Evolutionary conservation across 2,329 filamentous ascomycete species (phyloP).

Genomic region (Aspergillus caelatus): DNA sequence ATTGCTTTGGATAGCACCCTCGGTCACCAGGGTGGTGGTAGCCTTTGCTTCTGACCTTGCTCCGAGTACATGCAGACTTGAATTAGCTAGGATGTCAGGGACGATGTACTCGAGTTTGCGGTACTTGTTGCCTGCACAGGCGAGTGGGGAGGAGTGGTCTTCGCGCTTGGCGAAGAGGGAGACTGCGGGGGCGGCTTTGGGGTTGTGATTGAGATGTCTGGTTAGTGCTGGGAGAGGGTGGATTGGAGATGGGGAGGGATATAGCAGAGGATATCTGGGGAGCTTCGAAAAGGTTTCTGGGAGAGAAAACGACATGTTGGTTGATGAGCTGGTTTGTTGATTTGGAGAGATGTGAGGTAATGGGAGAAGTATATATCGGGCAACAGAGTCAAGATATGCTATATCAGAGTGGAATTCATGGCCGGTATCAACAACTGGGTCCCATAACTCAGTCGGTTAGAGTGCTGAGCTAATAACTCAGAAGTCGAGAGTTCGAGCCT

Average conservation of each 20-base stretch:
- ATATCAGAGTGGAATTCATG: not conserved
- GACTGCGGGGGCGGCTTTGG: conserved; percentile 16
- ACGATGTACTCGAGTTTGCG: conserved; percentile 43
- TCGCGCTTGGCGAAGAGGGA: conserved; percentile 37
- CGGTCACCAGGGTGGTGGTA: conserved; percentile 37
- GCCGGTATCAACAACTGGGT: not conserved
- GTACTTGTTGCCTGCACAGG: conserved; percentile 42
- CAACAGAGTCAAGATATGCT: too few species aligned
- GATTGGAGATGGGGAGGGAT: conserved; percentile 34
- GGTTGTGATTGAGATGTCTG: conserved; percentile 12
- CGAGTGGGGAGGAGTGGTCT: conserved; percentile 38
- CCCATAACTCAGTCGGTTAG: conserved; percentile 6
- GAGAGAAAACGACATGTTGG: conserved; percentile 21
- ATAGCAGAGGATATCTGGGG: conserved; percentile 33
- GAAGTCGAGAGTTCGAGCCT: conserved; percentile 10
- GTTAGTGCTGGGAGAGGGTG: conserved; percentile 31
- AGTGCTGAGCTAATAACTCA: conserved; percentile 8
- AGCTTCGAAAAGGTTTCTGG: conserved; percentile 31
- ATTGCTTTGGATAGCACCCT: conserved; percentile 42
- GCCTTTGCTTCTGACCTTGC: conserved; percentile 5
- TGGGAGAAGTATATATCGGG: not conserved
- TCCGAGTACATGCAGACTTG: conserved; percentile 20
- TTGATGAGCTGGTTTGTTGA: not conserved
- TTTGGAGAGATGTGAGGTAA: not conserved
- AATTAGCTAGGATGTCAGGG: conserved; percentile 33